Conservation (phyloP, 306 rosid genomes). For the Oemleria cerasiformis region DNA sequence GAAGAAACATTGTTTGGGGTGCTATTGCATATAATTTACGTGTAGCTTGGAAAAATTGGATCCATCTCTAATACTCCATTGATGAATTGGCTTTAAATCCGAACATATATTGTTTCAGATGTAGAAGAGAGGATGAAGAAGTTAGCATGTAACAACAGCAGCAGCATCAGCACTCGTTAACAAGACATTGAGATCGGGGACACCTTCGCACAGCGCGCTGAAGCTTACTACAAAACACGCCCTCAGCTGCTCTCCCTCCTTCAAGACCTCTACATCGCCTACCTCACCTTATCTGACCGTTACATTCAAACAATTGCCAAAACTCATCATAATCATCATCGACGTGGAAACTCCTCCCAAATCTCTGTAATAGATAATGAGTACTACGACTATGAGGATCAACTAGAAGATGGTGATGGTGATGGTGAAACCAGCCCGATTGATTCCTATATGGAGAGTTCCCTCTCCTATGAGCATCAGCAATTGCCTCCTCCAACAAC, state of each 20-base stretch:
- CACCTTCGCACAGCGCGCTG: constrained; percentile 84
- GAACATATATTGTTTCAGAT: constrained; percentile 40
- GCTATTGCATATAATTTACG: no score
- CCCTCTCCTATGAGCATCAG: constrained; percentile 56
- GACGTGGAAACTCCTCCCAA: constrained; percentile 51
- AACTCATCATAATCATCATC: constrained; percentile 22
- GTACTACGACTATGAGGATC: constrained; percentile 46
- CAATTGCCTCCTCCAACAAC: constrained; percentile 19
- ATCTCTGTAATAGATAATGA: constrained; percentile 37
- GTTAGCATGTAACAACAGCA: constrained; percentile 29
- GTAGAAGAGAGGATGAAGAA: constrained; percentile 80
- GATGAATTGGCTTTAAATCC: no score
- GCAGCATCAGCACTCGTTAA: constrained; percentile 14
- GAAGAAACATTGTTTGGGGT: no score
- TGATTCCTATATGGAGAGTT: constrained; percentile 80
- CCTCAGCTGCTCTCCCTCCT: constrained; percentile 76
- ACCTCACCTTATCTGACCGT: constrained; percentile 73
- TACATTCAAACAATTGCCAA: constrained; percentile 66
- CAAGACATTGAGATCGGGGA: constrained; percentile 41
- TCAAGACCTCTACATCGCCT: constrained; percentile 80
- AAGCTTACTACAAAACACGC: constrained; percentile 78
- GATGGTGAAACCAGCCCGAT: constrained; percentile 36
- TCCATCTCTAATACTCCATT: no score
- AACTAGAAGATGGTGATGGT: constrained; percentile 37
- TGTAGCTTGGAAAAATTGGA: no score